A percentile compares a stretch with the other conserved stretches of the same genome.
Evolutionary conservation across 2,329 filamentous ascomycete genomes (phyloP).

Genomic region (Verticillium nonalfalfae): DNA sequence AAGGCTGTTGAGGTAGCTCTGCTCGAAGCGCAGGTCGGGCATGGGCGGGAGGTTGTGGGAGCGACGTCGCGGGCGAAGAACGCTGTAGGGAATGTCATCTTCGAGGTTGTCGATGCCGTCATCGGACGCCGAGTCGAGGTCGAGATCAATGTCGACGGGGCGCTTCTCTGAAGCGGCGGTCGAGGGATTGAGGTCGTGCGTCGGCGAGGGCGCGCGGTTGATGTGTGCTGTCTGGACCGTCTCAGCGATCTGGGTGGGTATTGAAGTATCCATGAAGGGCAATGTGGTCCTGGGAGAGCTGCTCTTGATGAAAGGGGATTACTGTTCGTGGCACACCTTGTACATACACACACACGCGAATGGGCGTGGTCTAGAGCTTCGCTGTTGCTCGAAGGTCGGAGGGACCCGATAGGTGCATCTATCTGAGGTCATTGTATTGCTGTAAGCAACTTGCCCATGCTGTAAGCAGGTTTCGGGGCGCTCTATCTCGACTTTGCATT

Average conservation of each 20-base stretch:
- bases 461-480: neutral
- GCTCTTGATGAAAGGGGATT: neutral
- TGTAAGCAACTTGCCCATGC: neutral
- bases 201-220: conserved; percentile 62
- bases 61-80: conserved; percentile 48
- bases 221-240: conserved; percentile 77
- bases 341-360: too few species aligned
- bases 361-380: neutral
- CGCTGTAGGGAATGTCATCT: conserved; percentile 63
- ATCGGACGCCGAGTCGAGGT: conserved; percentile 25
- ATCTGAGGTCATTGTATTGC: neutral
- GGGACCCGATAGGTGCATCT: neutral
- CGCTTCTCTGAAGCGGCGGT: conserved; percentile 64
- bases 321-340: too few species aligned
- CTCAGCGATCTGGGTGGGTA: conserved; percentile 64
- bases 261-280: conserved; percentile 39
- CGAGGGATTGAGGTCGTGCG: conserved; percentile 73
- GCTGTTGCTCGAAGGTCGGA: neutral
- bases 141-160: conserved; percentile 36
- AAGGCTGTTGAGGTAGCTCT: conserved; percentile 93
- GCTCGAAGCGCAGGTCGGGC: conserved; percentile 91
- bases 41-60: conserved; percentile 52
- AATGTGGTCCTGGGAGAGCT: neutral
- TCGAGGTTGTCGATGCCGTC: conserved; percentile 46
- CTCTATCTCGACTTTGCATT: too few species aligned